These are phyloP conservation scores for Hygrophoropsis aurantiaca DNA, from an alignment of 768 basidiomycete species.

Conservation along the genomic window DNA sequence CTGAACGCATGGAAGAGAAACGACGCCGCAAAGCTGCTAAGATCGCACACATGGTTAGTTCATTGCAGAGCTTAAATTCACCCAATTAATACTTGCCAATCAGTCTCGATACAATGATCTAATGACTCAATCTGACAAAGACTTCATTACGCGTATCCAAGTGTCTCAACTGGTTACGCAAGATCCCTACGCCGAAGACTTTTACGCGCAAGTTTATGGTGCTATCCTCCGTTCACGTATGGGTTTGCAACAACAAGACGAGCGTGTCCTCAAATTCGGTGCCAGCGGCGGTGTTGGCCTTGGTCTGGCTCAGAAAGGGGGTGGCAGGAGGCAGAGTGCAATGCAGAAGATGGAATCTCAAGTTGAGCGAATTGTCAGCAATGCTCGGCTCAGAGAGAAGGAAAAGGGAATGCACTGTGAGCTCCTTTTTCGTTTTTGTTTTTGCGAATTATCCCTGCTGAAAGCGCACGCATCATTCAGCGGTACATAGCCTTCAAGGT, in stretches of 20 bases:
- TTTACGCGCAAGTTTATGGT: slow-evolving; percentile 95
- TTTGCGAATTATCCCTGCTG: slow-evolving; percentile 4
- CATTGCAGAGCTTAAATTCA: neutral
- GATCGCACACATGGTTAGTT: slow-evolving; percentile 81
- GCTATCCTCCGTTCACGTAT: slow-evolving; percentile 79
- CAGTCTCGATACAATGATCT: slow-evolving; percentile 91
- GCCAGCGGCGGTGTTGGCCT: slow-evolving; percentile 83
- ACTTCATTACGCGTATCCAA: slow-evolving; percentile 98
- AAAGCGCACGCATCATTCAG: slow-evolving; percentile 32
- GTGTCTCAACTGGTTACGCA: slow-evolving; percentile 96
- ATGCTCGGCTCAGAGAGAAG: slow-evolving; percentile 82
- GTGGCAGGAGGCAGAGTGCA: slow-evolving; percentile 73
- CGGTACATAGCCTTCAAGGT: slow-evolving; percentile 79
- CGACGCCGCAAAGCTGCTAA: slow-evolving; percentile 79
- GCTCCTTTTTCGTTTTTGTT: slow-evolving; percentile 9
- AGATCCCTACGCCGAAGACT: slow-evolving; percentile 97
- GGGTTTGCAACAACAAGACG: slow-evolving; percentile 70
- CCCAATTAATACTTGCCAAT: slow-evolving; percentile 8
- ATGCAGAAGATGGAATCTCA: slow-evolving; percentile 95
- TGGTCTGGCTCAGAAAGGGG: slow-evolving; percentile 68
- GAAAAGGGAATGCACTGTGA: slow-evolving; percentile 71
- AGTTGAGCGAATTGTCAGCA: slow-evolving; percentile 94
- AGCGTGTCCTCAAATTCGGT: slow-evolving; percentile 83
- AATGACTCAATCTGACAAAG: slow-evolving; percentile 98
- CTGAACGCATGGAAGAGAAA: slow-evolving; percentile 86